Evolutionary conservation across 345 rosid species (phyloP).

Genomic region (Pugionium cornutum): DNA sequence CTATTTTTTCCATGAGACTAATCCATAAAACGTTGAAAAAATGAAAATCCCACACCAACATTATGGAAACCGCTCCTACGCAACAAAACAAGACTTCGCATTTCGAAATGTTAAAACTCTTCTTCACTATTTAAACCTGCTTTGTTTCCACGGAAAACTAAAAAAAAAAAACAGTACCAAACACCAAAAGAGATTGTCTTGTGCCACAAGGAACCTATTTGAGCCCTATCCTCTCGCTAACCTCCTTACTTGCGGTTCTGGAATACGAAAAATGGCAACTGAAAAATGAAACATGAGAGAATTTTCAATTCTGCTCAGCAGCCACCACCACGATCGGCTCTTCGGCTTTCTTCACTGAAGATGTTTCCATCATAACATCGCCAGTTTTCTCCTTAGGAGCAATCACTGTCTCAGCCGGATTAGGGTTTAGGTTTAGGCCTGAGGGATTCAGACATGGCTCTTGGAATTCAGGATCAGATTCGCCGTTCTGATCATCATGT

Average conservation of each 20-base stretch:
- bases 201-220: slow-evolving; percentile 24
- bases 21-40: neutral
- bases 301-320: slow-evolving; percentile 35
- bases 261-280: neutral
- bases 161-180: neutral
- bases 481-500: slow-evolving; percentile 29
- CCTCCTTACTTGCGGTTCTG: slow-evolving; percentile 3
- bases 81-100: slow-evolving; percentile 6
- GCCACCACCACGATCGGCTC: slow-evolving; percentile 17
- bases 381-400: slow-evolving; percentile 29
- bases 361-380: slow-evolving; percentile 43
- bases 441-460: slow-evolving; percentile 12
- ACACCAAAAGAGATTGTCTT: slow-evolving; percentile 21
- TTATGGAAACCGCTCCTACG: neutral
- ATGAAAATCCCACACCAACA: neutral
- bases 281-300: slow-evolving; percentile 1
- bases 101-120: neutral
- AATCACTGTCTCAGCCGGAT: slow-evolving; percentile 5
- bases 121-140: neutral
- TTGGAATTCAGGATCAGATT: slow-evolving; percentile 25
- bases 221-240: slow-evolving; percentile 3
- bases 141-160: slow-evolving; percentile 24
- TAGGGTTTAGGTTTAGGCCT: slow-evolving; percentile 22
- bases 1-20: neutral
- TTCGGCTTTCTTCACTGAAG: slow-evolving; percentile 31